phyloP scores from a whole-genome alignment of 1,284 basidiomycete species.

The Cryptococcus jaspeensis region DNA sequence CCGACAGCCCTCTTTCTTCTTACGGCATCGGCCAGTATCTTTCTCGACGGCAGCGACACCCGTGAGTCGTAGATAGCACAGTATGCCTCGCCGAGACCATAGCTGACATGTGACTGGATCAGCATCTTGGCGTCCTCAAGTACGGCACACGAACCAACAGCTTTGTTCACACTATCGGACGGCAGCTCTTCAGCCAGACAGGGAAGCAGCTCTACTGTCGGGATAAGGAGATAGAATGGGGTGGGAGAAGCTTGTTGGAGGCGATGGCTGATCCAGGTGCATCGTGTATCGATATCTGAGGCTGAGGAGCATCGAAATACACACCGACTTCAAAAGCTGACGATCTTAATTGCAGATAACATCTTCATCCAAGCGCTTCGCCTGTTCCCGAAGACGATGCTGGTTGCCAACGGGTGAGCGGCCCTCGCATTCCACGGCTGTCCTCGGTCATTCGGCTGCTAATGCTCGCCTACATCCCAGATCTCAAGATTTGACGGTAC shows the following conservation, averaged over 20 bases:
- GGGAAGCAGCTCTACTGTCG: slow-evolving; percentile 76
- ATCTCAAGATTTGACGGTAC: slow-evolving; percentile 75
- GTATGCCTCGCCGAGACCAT: not conserved
- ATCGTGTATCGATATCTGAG: slow-evolving; percentile 31
- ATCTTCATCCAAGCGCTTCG: slow-evolving; percentile 74
- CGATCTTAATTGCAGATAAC: slow-evolving; percentile 55
- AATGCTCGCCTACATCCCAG: slow-evolving; percentile 5
- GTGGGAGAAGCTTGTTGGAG: slow-evolving; percentile 69
- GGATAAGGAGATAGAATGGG: slow-evolving; percentile 63
- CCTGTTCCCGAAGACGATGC: slow-evolving; percentile 66
- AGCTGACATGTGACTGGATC: not conserved
- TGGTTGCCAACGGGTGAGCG: slow-evolving; percentile 80
- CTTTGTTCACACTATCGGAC: slow-evolving; percentile 30
- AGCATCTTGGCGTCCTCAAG: slow-evolving; percentile 42
- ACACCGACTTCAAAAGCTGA: not conserved
- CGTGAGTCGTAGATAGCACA: slow-evolving; percentile 12
- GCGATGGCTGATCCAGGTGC: slow-evolving; percentile 80
- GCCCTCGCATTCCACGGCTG: not conserved
- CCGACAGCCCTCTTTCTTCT: slow-evolving; percentile 42
- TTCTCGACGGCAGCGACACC: slow-evolving; percentile 50
- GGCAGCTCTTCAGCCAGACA: slow-evolving; percentile 73
- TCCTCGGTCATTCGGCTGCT: not conserved
- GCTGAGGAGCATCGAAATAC: no score
- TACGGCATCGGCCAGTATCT: slow-evolving; percentile 33
- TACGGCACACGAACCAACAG: slow-evolving; percentile 31